Conservation (phyloP, 768 basidiomycete genomes). For the Suillus variegatus region DNA sequence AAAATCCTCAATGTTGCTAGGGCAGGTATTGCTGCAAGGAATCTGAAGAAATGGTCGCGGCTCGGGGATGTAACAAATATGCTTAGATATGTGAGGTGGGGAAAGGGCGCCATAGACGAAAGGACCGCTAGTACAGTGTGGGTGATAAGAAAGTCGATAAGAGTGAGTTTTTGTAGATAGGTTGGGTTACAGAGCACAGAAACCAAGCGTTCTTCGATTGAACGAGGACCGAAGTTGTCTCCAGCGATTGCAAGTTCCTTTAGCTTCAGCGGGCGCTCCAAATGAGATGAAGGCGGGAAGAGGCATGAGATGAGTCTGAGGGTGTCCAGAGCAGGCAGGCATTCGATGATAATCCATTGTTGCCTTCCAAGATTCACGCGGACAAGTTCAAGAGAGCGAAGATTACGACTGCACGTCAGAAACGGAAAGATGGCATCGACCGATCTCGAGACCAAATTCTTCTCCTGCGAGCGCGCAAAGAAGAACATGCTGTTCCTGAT, state of each 20-base stretch:
- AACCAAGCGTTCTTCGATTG: not conserved
- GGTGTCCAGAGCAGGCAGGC: not conserved
- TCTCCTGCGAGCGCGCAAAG: not conserved
- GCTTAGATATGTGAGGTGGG: conserved; percentile 1
- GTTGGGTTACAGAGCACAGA: not conserved
- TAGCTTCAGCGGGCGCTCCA: not conserved
- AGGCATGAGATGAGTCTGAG: not conserved
- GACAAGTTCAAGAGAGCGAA: not conserved
- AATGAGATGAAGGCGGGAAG: not conserved
- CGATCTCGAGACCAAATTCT: not conserved
- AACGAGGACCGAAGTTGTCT: not conserved
- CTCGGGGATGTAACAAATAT: not conserved
- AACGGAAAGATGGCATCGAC: not conserved
- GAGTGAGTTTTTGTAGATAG: conserved; percentile 1
- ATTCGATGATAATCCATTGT: not conserved
- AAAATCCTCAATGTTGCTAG: not conserved
- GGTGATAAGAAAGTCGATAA: not conserved
- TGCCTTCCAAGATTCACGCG: not conserved
- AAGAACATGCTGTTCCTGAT: not conserved
- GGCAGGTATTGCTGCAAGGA: not conserved
- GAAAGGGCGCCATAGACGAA: not conserved
- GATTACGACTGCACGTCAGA: not conserved
- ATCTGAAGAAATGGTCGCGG: not conserved
- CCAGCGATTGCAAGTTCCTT: conserved; percentile 4
- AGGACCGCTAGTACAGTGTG: not conserved